phyloP scores from a whole-genome alignment of 495 filamentous ascomycete genomes.

The Aspergillus avenaceus region DNA sequence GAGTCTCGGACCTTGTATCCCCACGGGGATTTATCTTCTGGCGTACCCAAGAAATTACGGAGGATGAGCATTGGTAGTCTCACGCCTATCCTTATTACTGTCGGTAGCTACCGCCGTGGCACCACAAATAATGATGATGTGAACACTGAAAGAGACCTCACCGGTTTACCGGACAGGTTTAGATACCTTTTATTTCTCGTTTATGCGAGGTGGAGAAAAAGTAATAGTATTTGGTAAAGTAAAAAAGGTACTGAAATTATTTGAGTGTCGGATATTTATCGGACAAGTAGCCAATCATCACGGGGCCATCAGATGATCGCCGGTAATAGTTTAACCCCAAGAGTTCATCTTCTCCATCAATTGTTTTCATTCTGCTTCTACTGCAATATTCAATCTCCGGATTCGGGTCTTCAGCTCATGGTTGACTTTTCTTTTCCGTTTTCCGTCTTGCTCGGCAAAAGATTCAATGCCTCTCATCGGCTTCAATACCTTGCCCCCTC shows the following conservation, averaged over 20 bases:
- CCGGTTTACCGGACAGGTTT: neutral
- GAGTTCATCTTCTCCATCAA: too few species aligned
- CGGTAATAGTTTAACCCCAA: neutral
- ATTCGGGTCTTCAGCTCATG: too few species aligned
- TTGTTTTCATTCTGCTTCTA: neutral
- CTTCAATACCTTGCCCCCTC: neutral
- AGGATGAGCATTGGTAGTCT: too few species aligned
- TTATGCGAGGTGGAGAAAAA: neutral
- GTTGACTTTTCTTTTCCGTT: too few species aligned
- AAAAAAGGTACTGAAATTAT: too few species aligned
- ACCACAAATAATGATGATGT: neutral
- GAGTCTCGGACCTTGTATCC: neutral
- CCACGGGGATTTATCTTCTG: neutral
- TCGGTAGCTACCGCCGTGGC: neutral
- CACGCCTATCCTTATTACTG: neutral
- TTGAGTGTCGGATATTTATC: slow-evolving; percentile 27
- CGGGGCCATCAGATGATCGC: slow-evolving; percentile 10
- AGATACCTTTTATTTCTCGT: too few species aligned
- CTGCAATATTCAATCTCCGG: neutral
- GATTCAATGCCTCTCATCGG: neutral
- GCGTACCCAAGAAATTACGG: too few species aligned
- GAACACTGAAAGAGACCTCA: neutral
- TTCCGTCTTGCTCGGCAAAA: neutral
- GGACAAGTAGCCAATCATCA: slow-evolving; percentile 26
- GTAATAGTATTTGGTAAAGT: too few species aligned